Base-by-base conservation (phyloP, 148 eudicot species). In the Polygonum maritimum region DNA sequence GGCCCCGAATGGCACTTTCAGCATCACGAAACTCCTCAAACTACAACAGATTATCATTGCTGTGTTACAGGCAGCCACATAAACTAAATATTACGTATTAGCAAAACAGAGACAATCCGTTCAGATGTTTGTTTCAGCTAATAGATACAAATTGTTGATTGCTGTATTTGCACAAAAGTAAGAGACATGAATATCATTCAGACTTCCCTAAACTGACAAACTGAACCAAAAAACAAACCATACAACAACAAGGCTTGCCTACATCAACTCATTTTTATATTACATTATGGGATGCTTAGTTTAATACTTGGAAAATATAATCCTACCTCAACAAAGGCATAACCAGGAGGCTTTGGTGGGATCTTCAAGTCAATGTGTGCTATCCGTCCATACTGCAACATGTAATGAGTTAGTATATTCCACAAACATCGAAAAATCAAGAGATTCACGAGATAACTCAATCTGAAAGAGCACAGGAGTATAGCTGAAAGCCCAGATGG, bases 341-440 rank as follows among this genome's bases (percentile, higher is more conserved):
- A 94, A 62, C 98, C 97, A 54, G 98, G 98, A 75, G 98, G 98
- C 77, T 97, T 87, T 67, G 98, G 98, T 19, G 98, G 98, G 63
- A 94, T 85, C 86, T 94, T 94, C 88, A 94, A 78, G 79, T 94
- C 97, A 79, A 94, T 86, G 57, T 90, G 93, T 40, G 84, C 60
- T 57, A 94, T 86, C 4, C 88, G 93, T 60, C 97, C 98, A 88
- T 90, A 94, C 98, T 94, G 82, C 89, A 89, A 18, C 19, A 77
- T 58, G 40, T 7, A 54, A n/a, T 54, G 60, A 26, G n/a, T 38
- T 10, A 67, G 71, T 9, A 38, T 67, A 22, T 22, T 54, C 60
- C 60, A 54, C 60, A 54, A 54, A 54, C 60, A n/a, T 8, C 1
- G 60, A n/a, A 52, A 65, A 26, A 22, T 31, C 39, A 65, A 31